Evolutionary conservation across 352 stramenopile genomes (phyloP).

Genomic region (Aphanomyces euteiches): DNA sequence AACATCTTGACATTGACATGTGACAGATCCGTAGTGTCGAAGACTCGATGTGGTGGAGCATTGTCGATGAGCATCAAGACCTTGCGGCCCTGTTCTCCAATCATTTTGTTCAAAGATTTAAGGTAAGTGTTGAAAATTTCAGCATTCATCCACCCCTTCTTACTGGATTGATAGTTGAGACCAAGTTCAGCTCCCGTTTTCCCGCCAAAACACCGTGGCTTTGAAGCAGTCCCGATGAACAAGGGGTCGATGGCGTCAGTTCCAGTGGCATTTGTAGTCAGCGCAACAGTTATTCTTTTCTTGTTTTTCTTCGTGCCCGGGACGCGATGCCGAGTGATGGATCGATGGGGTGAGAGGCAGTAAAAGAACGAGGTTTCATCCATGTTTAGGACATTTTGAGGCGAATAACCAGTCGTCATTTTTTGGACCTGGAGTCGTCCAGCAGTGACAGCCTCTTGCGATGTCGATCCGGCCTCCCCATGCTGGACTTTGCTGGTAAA

Average conservation of each 20-base stretch:
- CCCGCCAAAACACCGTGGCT: conserved; percentile 5
- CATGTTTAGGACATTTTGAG: conserved; percentile 31
- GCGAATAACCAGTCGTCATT: conserved; percentile 21
- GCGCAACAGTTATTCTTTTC: conserved; percentile 6
- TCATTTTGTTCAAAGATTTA: background rate
- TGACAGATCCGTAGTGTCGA: background rate
- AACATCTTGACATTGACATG: conserved; percentile 15
- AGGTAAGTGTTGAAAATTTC: conserved; percentile 11
- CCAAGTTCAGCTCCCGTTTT: background rate
- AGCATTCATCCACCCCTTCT: conserved; percentile 20
- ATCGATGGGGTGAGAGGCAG: conserved; percentile 2
- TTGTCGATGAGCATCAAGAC: conserved; percentile 18
- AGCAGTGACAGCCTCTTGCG: background rate
- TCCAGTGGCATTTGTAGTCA: conserved; percentile 13
- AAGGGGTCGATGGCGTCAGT: background rate
- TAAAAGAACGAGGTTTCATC: conserved; percentile 33
- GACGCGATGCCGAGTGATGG: conserved; percentile 2
- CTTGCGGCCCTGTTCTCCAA: background rate
- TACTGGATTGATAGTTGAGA: conserved; percentile 6
- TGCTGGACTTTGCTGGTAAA: conserved; percentile 23
- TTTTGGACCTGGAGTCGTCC: background rate
- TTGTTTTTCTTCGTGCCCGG: conserved; percentile 9
- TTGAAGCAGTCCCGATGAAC: conserved; percentile 5
- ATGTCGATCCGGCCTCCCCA: conserved; percentile 24
- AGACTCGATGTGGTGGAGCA: background rate